Base-by-base conservation (phyloP, 805 yeast species). In the Metschnikowia corniflorae region DNA sequence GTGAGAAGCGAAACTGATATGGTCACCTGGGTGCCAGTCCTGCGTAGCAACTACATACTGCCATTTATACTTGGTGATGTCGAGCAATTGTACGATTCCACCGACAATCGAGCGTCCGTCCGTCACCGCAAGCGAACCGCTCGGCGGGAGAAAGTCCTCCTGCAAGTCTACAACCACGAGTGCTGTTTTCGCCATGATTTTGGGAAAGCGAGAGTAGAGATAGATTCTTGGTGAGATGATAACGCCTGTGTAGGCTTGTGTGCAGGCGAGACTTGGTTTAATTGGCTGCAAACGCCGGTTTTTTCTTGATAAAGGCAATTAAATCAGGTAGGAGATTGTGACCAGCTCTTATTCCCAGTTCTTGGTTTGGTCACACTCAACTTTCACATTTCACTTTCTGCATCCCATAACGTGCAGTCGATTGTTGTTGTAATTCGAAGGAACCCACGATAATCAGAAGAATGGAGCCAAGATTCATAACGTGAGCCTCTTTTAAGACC, bases 11-110 rank as follows among this genome's bases (percentile, higher is more conserved):
- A 89, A 89, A 6, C 96, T 87, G 0, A 73, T 69, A 55, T 89
- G 97, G 49, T 75, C 68, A 9, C 44, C 26, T 0, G 96, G 94
- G 57, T 89, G 97, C 93, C 95, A 86, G 55, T 89, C 97, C 54
- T 81, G 78, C 2, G 95, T 82, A 25, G 86, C 80, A 0, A 84
- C 74, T 1, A 86, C 66, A 6, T 78, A 61, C 29, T 69, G 65
- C 91, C 93, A 88, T 4, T 68, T 54, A 36, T 62, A 69, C 25
- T 56, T 44, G 5, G 26, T 6, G 9, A 29, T 6, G 16, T 68
- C 56, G 7, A 78, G 47, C 27, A 86, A 58, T 1, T 68, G 51
- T 20, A 70, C 57, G 23, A 87, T 75, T 0, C 65, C 63, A 0
- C 73, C 67, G 15, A 87, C 69, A 7, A 86, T 64, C 0, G 59